Evolutionary conservation across 371 early-diverging fungal genomes (phyloP), one percentile per base, ranked within the genome.

Genomic region (Coemansia sp.): DNA sequence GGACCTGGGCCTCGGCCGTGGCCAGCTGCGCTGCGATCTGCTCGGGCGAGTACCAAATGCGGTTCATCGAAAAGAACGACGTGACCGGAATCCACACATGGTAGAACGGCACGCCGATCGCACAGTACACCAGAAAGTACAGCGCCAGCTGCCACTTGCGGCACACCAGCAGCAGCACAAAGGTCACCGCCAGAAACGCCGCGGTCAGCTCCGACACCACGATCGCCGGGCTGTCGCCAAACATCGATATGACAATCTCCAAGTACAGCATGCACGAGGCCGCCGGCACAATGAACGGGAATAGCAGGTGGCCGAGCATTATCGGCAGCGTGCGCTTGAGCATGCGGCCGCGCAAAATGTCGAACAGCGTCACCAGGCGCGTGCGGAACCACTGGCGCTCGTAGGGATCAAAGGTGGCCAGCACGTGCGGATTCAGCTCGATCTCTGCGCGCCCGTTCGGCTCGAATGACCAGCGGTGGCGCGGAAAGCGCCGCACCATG

Each of bases 341-440:
- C 53, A 64, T 48, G 38, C 65, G 65, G 6, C 70, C 70, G 47
- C 65, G 60, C 55, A 63, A 35, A 14, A 68, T 68, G 45, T 72
- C 72, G 33, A 72, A 48, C 33, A 72, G 68, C 36, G 72, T 61
- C 11, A 68, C 68, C 31, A 72, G 61, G 3, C 72, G 61, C 5
- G 72, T 64, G 40, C 72, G 72, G 63, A 63, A 72, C 72, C 64
- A 72, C 61, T 72, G 72, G 36, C 72, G 72, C 68, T 68, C 51
- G 48, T 68, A 68, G 11, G 72, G 65, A 16, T 72, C 72, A 34
- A 64, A 64, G 0, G 72, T 68, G 4, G 43, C 66, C 61, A 61
- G 61, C 10, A 60, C 51, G 31, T 55, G 60, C 14, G 52, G 43
- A 1, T 60, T 47, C 40, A 72, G 49, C 45, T 60, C 64, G 26